Evolutionary conservation across 768 basidiomycete genomes (phyloP), one percentile per base, ranked within the genome.

Genomic region (Russula griseocarnosa): DNA sequence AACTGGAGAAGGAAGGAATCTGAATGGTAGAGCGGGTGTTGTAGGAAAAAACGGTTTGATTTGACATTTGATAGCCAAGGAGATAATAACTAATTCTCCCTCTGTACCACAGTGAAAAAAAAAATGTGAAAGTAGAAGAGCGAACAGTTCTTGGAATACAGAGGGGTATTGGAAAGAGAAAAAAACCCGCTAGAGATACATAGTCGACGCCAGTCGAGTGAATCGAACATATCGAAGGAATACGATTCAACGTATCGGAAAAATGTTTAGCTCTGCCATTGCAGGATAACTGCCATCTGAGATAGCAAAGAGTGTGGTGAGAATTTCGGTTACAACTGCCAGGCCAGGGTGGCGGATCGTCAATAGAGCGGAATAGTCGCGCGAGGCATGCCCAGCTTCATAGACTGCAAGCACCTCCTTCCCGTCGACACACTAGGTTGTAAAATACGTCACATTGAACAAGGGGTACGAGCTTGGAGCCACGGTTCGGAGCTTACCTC

Each of bases 231-330:
- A 24, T 26, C 18, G 18, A n/a, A n/a, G n/a, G n/a, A 38, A 57
- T 49, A 38, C 20, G n/a, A 50, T 28, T 32, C 26, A 49, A 58
- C 14, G n/a, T 30, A 24, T 58, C 18, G 28, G 32, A 44, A 47
- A 46, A 10, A 34, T 26, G 38, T 11, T 47, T 63, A 66, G 22
- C n/a, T 10, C 5, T 14, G 28, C 88, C 89, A 91, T 60, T 78
- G 78, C 36, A 89, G 72, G 28, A 77, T 75, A 63, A 80, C 78
- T 30, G 87, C 81, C 79, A 91, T 88, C 36, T 87, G 84, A 71
- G 90, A 89, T 55, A 92, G 78, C 55, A 82, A n/a, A 79, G 60
- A 92, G 81, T 4, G 87, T 88, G 11, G 90, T 87, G 69, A 92
- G 73, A 68, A 92, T 83, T 73, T 92, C 90, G 10, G 90, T 92